phyloP scores from a whole-genome alignment of 2,329 filamentous ascomycete species.

The Talaromyces sp. region DNA sequence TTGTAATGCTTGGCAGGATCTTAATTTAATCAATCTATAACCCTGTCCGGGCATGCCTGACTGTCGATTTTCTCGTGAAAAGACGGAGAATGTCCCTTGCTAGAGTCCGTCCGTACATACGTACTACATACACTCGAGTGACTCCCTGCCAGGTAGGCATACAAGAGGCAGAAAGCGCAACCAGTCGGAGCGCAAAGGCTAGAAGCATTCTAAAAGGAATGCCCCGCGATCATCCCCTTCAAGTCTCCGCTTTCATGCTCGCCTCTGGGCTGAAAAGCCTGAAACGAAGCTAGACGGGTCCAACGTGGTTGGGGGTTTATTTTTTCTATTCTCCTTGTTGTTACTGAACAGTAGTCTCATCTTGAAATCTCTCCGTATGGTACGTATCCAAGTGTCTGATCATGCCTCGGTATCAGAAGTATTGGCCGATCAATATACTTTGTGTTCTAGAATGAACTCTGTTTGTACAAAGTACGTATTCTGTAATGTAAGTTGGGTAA shows the following conservation, averaged over 20 bases:
- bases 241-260: constrained; percentile 10
- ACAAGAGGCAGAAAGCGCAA: not conserved
- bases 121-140: not conserved
- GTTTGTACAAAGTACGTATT: not conserved
- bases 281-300: constrained; percentile 9
- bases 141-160: not conserved
- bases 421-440: not conserved
- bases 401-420: not conserved
- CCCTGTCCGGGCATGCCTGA: not conserved
- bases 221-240: constrained; percentile 7
- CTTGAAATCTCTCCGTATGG: not conserved
- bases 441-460: not conserved
- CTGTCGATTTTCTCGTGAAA: not conserved
- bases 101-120: constrained; percentile 3
- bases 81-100: not conserved
- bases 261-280: constrained; percentile 1
- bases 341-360: not conserved
- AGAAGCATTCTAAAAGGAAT: not conserved
- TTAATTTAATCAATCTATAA: not conserved
- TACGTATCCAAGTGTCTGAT: not conserved
- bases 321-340: not conserved
- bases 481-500: not conserved
- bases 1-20: constrained; percentile 1
- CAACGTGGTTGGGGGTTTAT: constrained; percentile 1
- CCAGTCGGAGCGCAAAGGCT: not conserved